These are phyloP conservation scores for Picochlorum sp. DNA, from an alignment of 139 green algal species.

Conservation along the genomic window DNA sequence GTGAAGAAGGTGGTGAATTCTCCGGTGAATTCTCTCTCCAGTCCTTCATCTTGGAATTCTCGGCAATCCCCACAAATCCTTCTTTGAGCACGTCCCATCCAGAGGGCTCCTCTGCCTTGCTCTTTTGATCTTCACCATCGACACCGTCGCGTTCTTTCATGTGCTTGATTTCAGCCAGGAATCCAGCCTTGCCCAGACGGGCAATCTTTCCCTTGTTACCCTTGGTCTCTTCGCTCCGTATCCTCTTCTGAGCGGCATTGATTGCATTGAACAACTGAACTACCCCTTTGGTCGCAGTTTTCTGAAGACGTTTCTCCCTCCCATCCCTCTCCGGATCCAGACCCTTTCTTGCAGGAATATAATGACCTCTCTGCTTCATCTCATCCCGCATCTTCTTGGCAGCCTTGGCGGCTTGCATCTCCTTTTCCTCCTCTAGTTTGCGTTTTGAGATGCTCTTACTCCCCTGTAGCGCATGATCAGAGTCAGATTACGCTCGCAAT, in stretches of 20 bases:
- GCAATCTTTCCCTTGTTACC: slow-evolving; percentile 30
- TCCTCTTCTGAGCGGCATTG: slow-evolving; percentile 56
- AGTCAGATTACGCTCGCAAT: not conserved
- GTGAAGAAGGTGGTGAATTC: no score
- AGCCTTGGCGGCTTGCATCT: slow-evolving; percentile 27
- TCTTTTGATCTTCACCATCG: not conserved
- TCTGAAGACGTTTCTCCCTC: slow-evolving; percentile 55
- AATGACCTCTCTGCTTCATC: slow-evolving; percentile 52
- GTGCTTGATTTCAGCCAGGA: slow-evolving; percentile 55
- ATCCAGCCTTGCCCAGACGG: slow-evolving; percentile 49
- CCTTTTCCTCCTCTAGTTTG: slow-evolving; percentile 43
- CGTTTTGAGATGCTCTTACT: slow-evolving; percentile 49
- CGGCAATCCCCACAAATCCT: slow-evolving; percentile 50
- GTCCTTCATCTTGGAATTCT: slow-evolving; percentile 73
- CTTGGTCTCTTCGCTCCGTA: slow-evolving; percentile 22
- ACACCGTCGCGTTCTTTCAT: not conserved
- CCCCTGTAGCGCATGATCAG: not conserved
- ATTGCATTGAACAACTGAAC: slow-evolving; percentile 87
- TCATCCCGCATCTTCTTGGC: slow-evolving; percentile 46
- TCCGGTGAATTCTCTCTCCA: slow-evolving; percentile 48
- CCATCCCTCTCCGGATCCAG: slow-evolving; percentile 56
- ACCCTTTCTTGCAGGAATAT: slow-evolving; percentile 37
- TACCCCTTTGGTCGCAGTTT: slow-evolving; percentile 68
- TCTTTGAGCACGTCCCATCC: slow-evolving; percentile 68
- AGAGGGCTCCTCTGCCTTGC: slow-evolving; percentile 12